Evolutionary conservation across 805 yeast genomes (phyloP).

Genomic region (Teunomyces tritomae): DNA sequence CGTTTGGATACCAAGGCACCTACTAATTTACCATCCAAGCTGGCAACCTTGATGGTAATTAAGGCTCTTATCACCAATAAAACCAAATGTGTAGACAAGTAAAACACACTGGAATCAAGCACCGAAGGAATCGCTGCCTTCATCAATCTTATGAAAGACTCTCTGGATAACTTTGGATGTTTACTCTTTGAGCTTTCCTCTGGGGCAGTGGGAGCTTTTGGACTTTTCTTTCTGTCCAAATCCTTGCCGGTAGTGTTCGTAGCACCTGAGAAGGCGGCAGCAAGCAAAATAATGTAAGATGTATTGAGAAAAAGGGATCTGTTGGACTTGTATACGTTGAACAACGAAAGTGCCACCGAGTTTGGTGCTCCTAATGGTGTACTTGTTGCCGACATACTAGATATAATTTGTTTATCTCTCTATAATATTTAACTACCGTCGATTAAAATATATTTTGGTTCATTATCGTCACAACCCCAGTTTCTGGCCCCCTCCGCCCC

Average conservation of each 20-base stretch:
- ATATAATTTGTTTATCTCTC: background rate
- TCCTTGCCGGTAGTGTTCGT: constrained; percentile 22
- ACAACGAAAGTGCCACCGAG: constrained; percentile 15
- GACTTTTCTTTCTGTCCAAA: background rate
- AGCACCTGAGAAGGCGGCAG: constrained; percentile 44
- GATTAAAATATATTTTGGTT: background rate
- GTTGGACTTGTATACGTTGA: constrained; percentile 38
- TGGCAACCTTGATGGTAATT: constrained; percentile 77
- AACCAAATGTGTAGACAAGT: constrained; percentile 51
- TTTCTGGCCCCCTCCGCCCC: background rate
- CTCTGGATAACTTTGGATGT: constrained; percentile 26
- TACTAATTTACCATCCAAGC: constrained; percentile 81
- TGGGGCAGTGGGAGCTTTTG: constrained; percentile 4
- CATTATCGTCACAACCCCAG: constrained; percentile 4
- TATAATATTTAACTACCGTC: background rate
- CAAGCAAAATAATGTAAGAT: constrained; percentile 39
- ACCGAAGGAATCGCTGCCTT: constrained; percentile 35
- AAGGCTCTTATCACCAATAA: constrained; percentile 67
- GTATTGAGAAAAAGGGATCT: constrained; percentile 40
- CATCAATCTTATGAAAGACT: constrained; percentile 28
- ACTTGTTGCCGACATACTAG: background rate
- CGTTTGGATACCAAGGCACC: constrained; percentile 74
- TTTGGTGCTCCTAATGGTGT: background rate
- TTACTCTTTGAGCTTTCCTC: constrained; percentile 1
- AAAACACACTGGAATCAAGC: constrained; percentile 26